Conservation (phyloP, 306 rosid genomes). For the Crataegus laevigata region DNA sequence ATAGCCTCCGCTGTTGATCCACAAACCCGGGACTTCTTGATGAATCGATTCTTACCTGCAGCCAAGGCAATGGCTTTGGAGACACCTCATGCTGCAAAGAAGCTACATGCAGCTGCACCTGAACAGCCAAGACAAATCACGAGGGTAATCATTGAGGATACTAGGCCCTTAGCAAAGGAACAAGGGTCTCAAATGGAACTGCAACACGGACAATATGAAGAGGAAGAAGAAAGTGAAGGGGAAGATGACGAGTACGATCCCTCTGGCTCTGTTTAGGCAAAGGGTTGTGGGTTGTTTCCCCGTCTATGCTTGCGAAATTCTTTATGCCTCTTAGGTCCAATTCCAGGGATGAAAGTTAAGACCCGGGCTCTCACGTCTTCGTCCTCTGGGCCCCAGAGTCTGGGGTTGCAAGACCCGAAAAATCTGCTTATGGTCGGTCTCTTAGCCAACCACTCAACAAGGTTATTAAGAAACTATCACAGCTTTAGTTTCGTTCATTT, state of each 20-base stretch:
- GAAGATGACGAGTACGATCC: slow-evolving; percentile 37
- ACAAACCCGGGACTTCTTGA: slow-evolving; percentile 80
- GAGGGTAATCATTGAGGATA: slow-evolving; percentile 37
- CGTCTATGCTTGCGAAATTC: slow-evolving; percentile 60
- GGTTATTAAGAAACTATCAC: slow-evolving; percentile 22
- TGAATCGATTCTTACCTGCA: slow-evolving; percentile 91
- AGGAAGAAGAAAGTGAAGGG: slow-evolving; percentile 55
- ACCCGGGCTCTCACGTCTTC: slow-evolving; percentile 28
- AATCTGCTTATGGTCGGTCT: slow-evolving; percentile 39
- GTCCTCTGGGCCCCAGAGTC: no score
- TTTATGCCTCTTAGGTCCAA: slow-evolving; percentile 51
- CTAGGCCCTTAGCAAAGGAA: slow-evolving; percentile 25
- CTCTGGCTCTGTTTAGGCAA: slow-evolving; percentile 38
- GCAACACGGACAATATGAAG: slow-evolving; percentile 28
- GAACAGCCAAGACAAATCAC: slow-evolving; percentile 51
- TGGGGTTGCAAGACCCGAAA: slow-evolving; percentile 35
- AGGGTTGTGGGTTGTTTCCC: slow-evolving; percentile 76
- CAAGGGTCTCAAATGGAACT: slow-evolving; percentile 37
- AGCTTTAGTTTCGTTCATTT: slow-evolving; percentile 1
- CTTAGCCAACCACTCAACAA: slow-evolving; percentile 54
- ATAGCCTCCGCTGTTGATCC: slow-evolving; percentile 55
- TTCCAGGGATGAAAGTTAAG: slow-evolving; percentile 50
- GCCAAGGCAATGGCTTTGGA: slow-evolving; percentile 89
- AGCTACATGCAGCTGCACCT: slow-evolving; percentile 36
- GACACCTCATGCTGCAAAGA: slow-evolving; percentile 57